Base-by-base conservation (phyloP, 345 rosid genomes). In the Ceriops tagal region DNA sequence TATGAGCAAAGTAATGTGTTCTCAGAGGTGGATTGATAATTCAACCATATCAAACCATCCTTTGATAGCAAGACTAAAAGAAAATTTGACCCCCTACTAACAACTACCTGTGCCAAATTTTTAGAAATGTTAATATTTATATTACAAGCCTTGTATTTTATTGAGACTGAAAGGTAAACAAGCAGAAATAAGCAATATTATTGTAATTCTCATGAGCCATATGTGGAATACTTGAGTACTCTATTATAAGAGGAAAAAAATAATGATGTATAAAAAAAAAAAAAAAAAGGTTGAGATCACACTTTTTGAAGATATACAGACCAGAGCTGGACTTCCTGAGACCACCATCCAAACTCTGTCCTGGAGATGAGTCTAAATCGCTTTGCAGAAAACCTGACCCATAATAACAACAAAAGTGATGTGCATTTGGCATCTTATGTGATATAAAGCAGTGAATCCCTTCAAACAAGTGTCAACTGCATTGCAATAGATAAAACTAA, bases 251-350 rank as follows among this genome's bases (percentile, higher is more conserved):
- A 15, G 31, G 31, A 63, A 11, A 62, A 13, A 64, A 24, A 0
- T 55, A 8, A 4, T 55, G 15, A 22, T 55, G 21, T 19, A 31
- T 31, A 0, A 5, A 31, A 30, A 63, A 35, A 21, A 52, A 4
- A 67, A 46, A 58, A 58, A 3, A 53, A 43, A 65, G 35, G 20
- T 5, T 39, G 21, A 31, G 57, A 62, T 37, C 0, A 21, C 58
- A 20, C 34, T 26, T 32, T 62, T 34, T 51, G 13, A n/a, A 11
- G 5, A 55, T 21, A 27, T 58, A 82, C 84, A 69, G 71, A 82
- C 86, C 86, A 74, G 83, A 84, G 65, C 72, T 73, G 56, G 80
- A 70, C 58, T 78, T 79, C 66, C 85, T 75, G 79, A 84, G 79
- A 77, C 82, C 81, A 72, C 80, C 80, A 73, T 79, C 80, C 70